phyloP scores from a whole-genome alignment of 1,139 yeast species.

The Debaryomyces coudertii region DNA sequence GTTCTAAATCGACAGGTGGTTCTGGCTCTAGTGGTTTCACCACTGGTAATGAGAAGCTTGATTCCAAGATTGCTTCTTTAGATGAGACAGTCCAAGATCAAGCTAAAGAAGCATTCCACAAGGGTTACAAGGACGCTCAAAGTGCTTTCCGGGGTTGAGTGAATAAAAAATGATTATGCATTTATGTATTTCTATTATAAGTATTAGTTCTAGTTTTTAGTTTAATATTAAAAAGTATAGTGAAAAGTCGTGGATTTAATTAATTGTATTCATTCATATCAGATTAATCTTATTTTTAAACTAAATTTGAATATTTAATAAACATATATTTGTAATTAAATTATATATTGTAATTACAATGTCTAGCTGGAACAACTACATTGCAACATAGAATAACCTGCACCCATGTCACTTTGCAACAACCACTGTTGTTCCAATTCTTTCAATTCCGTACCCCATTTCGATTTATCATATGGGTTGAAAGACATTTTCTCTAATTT shows the following conservation, averaged over 20 bases:
- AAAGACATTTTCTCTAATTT: slow-evolving; percentile 65
- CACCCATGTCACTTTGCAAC: slow-evolving; percentile 47
- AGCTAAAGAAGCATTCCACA: slow-evolving; percentile 43
- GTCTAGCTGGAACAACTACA: slow-evolving; percentile 65
- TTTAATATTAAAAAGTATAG: not conserved
- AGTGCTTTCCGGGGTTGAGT: slow-evolving; percentile 21
- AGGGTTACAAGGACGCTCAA: slow-evolving; percentile 42
- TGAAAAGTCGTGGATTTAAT: too few relatives aligned
- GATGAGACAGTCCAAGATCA: slow-evolving; percentile 38
- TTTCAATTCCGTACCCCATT: slow-evolving; percentile 68
- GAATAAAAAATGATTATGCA: slow-evolving; percentile 2
- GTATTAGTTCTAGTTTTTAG: slow-evolving; percentile 7
- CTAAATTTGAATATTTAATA: too few relatives aligned
- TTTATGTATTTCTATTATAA: slow-evolving; percentile 6
- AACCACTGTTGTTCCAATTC: slow-evolving; percentile 62
- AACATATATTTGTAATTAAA: not conserved
- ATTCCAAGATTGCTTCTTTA: slow-evolving; percentile 35
- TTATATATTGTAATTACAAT: too few relatives aligned
- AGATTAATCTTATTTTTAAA: too few relatives aligned
- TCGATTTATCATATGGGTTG: slow-evolving; percentile 57
- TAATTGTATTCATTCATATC: not conserved
- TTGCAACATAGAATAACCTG: slow-evolving; percentile 57
- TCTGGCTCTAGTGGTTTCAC: slow-evolving; percentile 24
- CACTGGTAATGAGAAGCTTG: slow-evolving; percentile 40
- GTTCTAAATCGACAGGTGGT: slow-evolving; percentile 9